Base-by-base conservation (phyloP, 345 rosid genomes). In the Salix purpurea region DNA sequence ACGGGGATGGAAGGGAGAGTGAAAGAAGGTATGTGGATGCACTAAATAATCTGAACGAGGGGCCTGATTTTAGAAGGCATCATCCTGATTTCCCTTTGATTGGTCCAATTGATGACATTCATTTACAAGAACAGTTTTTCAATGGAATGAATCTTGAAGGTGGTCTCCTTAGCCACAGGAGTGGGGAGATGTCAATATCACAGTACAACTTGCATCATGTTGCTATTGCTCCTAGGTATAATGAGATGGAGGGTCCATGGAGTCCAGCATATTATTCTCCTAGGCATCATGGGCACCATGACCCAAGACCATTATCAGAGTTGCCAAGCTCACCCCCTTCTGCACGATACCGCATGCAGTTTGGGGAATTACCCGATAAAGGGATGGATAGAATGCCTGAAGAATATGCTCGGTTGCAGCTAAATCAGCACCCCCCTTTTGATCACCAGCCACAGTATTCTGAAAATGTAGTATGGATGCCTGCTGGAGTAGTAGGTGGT, bases 11-110 rank as follows among this genome's bases (percentile, higher is more conserved):
- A 37, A 87, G 91, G 85, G 97, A 91, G 67, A 82, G 93, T 4
- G 99, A 90, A 89, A 87, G 92, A 83, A 90, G 97, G 87, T 95
- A 96, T 67, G 98, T 96, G 69, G 99, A 96, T 78, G 97, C 98
- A 6, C 86, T 96, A 84, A 96, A 96, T 83, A 92, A 88, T 81
- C 83, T 91, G 87, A 90, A 85, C 40, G 99, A 96, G 48, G 89
- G 85, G 37, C 77, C 89, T 19, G 93, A 95, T 42, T 84, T 86
- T 74, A 83, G 89, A 85, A 89, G 86, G 65, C 91, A 86, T 76
- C 86, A 82, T 69, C 80, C 88, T 24, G 97, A 96, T 9, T 91
- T 86, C 66, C 87, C 86, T 73, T 73, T 82, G 74, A 60, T 78
- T 24, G 74, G 70, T 82, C 71, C 76, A n/a, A 1, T 34, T 8